Evolutionary conservation across 106 monocot species (phyloP), one percentile per base, ranked within the genome.

Genomic region (Hemerocallis citrina): DNA sequence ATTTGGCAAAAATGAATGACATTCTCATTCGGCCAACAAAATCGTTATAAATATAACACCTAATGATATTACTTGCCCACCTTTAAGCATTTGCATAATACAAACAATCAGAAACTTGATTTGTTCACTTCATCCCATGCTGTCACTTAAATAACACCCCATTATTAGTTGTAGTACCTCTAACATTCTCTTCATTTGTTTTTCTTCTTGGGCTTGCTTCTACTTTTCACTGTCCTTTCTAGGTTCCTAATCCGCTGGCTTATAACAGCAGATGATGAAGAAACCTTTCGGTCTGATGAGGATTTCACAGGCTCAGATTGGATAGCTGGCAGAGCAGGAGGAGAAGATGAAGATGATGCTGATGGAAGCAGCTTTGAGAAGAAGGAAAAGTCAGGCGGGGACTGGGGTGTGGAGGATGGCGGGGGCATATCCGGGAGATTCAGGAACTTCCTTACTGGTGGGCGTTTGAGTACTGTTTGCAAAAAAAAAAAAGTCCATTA

Each of bases 211-310:
- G 67, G 43, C 70, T 81, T 81, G 49, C 48, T 69, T 69, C 82
- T 79, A 6, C 68, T 67, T 66, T 91, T 98, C 7, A 88, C 96
- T 10, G 59, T 59, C 60, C 82, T 88, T 66, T 98, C 96, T 9
- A 92, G 78, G 35, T 77, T 84, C 45, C 72, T 76, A 25, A 91
- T 75, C 34, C 84, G 66, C 47, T 88, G 87, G 75, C 77, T 98
- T 62, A 90, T 81, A 20, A 73, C 77, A 45, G 82, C 55, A 55
- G 78, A 78, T 8, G n/a, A n/a, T n/a, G 81, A 77, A 24, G 77
- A 71, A 28, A 69, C 57, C 52, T 46, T 77, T 43, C 62, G 55
- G 3, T 71, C 65, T 6, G 66, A 9, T 0, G n/a, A n/a, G n/a
- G 13, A 32, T 40, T 69, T 64, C 3, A 60, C 23, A 47, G 57